Evolutionary conservation across 139 green algal genomes (phyloP).

Genomic region (Pseudopediastrum boryanum): DNA sequence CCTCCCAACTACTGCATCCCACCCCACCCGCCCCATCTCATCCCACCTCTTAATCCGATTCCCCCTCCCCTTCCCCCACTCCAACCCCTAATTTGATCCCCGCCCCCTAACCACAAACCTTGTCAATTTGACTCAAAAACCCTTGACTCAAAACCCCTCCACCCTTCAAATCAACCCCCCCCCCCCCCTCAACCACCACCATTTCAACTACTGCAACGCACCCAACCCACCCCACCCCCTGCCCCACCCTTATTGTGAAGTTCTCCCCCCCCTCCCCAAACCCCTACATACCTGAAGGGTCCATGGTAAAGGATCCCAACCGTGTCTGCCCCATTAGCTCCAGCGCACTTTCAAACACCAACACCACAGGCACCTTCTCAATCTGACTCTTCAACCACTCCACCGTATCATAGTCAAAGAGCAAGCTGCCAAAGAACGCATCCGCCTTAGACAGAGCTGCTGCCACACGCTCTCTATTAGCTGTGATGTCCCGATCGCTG

Average conservation of each 20-base stretch:
- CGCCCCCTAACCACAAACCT: no score
- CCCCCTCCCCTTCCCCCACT: no score
- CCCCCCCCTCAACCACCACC: background rate
- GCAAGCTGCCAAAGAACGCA: conserved; percentile 91
- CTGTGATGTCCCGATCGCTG: conserved; percentile 86
- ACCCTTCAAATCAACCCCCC: background rate
- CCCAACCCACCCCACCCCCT: background rate
- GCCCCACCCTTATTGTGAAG: no score
- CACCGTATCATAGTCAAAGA: conserved; percentile 98
- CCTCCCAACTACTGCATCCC: no score
- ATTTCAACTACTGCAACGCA: background rate
- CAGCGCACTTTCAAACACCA: conserved; percentile 96
- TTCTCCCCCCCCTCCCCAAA: no score
- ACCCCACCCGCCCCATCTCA: no score
- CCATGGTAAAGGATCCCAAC: conserved; percentile 81
- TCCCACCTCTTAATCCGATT: no score
- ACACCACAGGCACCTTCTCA: conserved; percentile 72
- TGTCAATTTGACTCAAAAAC: no score
- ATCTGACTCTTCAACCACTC: conserved; percentile 88
- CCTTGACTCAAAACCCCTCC: no score
- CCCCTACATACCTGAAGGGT: conserved; percentile 24
- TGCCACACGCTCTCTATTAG: conserved; percentile 21
- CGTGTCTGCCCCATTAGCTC: conserved; percentile 93
- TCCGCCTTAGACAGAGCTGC: conserved; percentile 82
- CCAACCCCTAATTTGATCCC: no score